A percentile compares a stretch with the other conserved stretches of the same genome.
Evolutionary conservation across 1,284 basidiomycete genomes (phyloP).

Genomic region (Stygiomarasmius scandens): DNA sequence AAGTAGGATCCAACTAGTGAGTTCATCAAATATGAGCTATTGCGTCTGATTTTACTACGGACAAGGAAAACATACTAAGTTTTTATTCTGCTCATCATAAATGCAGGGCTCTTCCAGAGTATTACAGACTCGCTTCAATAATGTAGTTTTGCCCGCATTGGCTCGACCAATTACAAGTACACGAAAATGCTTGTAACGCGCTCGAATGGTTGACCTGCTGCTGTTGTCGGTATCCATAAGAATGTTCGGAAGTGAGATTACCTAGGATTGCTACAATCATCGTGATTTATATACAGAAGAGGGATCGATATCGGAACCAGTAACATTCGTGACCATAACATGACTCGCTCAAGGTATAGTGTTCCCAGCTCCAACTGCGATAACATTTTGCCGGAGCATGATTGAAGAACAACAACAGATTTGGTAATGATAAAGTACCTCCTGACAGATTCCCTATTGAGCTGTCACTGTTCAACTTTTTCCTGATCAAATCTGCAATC

Average conservation of each 20-base stretch:
- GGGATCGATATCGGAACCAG: background rate
- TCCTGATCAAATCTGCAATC: background rate
- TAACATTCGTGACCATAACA: no score
- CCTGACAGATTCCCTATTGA: no score
- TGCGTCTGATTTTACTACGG: background rate
- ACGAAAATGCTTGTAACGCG: background rate
- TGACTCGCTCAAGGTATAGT: no score
- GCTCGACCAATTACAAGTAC: slow-evolving; percentile 13
- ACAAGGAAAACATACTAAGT: slow-evolving; percentile 3
- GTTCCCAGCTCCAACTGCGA: no score
- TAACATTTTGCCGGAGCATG: no score
- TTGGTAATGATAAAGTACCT: no score
- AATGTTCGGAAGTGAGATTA: background rate
- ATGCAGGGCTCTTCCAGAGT: background rate
- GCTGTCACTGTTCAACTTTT: background rate
- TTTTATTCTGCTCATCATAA: background rate
- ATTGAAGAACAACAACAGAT: no score
- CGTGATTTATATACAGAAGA: no score
- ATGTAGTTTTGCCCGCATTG: slow-evolving; percentile 14
- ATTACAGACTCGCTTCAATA: slow-evolving; percentile 6
- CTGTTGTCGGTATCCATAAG: background rate
- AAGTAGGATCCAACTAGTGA: slow-evolving; percentile 2
- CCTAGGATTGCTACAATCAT: no score
- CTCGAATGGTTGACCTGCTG: background rate
- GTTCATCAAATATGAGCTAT: background rate